phyloP scores from a whole-genome alignment of 2,329 filamentous ascomycete species.

The Aplosporella prunicola region DNA sequence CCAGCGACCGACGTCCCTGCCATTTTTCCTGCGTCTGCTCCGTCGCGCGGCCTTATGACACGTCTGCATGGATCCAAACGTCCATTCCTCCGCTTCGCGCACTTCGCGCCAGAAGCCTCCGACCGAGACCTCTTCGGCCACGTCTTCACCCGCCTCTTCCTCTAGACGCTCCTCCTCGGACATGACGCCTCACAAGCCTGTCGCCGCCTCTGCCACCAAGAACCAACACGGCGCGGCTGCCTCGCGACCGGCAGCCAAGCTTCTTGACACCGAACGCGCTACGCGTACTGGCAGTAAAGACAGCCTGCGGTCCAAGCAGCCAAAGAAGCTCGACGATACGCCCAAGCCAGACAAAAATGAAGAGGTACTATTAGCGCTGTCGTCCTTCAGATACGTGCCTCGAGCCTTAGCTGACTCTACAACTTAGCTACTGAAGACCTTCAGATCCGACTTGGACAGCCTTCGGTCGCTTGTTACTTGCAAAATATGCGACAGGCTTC shows the following conservation, averaged over 20 bases:
- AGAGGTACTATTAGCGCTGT: constrained; percentile 20
- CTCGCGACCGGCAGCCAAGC: constrained; percentile 21
- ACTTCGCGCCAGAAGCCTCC: constrained; percentile 11
- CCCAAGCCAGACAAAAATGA: constrained; percentile 25
- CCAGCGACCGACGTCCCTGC: too few relatives aligned
- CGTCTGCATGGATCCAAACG: constrained; percentile 10
- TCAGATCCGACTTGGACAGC: constrained; percentile 47
- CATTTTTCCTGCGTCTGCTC: constrained; percentile 4
- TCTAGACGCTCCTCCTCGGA: constrained; percentile 1
- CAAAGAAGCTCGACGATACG: constrained; percentile 24
- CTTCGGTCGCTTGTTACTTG: constrained; percentile 54
- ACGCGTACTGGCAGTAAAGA: constrained; percentile 27
- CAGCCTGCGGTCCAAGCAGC: constrained; percentile 30
- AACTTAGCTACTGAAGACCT: constrained; percentile 31
- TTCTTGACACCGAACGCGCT: constrained; percentile 21
- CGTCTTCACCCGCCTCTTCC: constrained; percentile 2
- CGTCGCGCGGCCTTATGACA: constrained; percentile 4
- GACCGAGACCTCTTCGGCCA: constrained; percentile 4
- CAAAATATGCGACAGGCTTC: constrained; percentile 57
- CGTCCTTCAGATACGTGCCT: neutral
- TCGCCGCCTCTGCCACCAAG: constrained; percentile 1
- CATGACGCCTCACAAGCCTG: constrained; percentile 7
- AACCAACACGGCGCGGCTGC: constrained; percentile 1
- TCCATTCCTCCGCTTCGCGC: constrained; percentile 7
- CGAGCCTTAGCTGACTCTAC: neutral